Percentiles rank a stretch among this genome's conserved stretches.
Evolutionary conservation across 140 eudicot genomes (phyloP).

Genomic region (Artemisia princeps): DNA sequence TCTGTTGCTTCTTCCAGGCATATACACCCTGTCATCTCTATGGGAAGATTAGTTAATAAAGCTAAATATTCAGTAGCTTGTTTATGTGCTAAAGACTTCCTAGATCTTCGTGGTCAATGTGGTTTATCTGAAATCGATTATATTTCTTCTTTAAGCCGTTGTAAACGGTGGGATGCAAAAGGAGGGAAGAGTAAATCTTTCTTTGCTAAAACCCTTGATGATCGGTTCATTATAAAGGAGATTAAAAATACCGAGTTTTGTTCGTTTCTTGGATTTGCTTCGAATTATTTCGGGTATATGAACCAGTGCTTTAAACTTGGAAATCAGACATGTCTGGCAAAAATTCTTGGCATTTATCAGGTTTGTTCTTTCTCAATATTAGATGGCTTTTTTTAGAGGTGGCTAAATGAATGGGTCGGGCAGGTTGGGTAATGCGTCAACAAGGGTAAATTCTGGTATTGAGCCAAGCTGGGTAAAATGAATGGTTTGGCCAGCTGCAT

Average conservation of each 20-base stretch:
- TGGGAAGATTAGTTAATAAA: slow-evolving; percentile 59
- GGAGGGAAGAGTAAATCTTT: slow-evolving; percentile 86
- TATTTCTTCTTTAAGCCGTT: slow-evolving; percentile 75
- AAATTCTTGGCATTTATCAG: slow-evolving; percentile 86
- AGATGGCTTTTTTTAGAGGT: background rate
- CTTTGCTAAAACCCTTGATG: slow-evolving; percentile 79
- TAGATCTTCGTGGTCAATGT: slow-evolving; percentile 46
- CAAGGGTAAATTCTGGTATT: too few species aligned
- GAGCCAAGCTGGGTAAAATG: too few species aligned
- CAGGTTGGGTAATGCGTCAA: too few species aligned
- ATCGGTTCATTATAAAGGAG: slow-evolving; percentile 70
- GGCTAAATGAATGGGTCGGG: background rate
- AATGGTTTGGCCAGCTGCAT: too few species aligned
- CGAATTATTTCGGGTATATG: slow-evolving; percentile 63
- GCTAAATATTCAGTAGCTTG: slow-evolving; percentile 60
- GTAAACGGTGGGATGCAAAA: slow-evolving; percentile 84
- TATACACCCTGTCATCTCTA: slow-evolving; percentile 50
- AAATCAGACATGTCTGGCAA: slow-evolving; percentile 86
- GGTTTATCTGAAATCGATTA: slow-evolving; percentile 70
- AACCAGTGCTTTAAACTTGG: slow-evolving; percentile 48
- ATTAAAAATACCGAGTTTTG: slow-evolving; percentile 61
- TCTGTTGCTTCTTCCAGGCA: slow-evolving; percentile 41
- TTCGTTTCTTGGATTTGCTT: slow-evolving; percentile 65
- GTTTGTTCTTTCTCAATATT: slow-evolving; percentile 26
- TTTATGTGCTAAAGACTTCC: slow-evolving; percentile 55